phyloP scores from a whole-genome alignment of 495 filamentous ascomycete species.

The Penicillium fimorum region DNA sequence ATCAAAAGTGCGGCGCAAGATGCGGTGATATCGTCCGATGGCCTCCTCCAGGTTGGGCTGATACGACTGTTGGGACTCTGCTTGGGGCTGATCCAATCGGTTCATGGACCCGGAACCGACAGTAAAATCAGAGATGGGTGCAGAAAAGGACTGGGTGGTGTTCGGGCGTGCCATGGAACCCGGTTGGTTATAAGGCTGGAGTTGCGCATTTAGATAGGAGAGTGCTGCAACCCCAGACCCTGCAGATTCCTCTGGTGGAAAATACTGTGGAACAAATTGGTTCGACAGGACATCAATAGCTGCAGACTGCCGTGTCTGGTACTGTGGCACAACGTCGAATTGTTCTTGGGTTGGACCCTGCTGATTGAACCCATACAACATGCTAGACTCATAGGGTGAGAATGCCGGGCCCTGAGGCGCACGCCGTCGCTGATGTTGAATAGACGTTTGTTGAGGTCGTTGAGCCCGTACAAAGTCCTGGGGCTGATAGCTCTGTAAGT shows the following conservation, averaged over 20 bases:
- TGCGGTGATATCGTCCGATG: slow-evolving; percentile 72
- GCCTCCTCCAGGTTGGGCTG: slow-evolving; percentile 54
- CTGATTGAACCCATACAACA: slow-evolving; percentile 80
- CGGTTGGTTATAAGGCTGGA: slow-evolving; percentile 56
- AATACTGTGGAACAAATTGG: slow-evolving; percentile 78
- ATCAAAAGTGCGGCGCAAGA: slow-evolving; percentile 71
- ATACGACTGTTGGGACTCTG: slow-evolving; percentile 32
- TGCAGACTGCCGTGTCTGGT: slow-evolving; percentile 73
- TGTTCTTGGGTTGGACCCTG: slow-evolving; percentile 61
- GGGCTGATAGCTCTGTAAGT: slow-evolving; percentile 46
- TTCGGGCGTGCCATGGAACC: slow-evolving; percentile 49
- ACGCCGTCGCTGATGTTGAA: slow-evolving; percentile 17
- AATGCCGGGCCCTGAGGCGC: slow-evolving; percentile 6
- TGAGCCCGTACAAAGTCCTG: slow-evolving; percentile 33
- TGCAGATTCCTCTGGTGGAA: slow-evolving; percentile 64
- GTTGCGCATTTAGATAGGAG: slow-evolving; percentile 53
- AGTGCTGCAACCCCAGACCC: slow-evolving; percentile 56
- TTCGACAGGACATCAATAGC: slow-evolving; percentile 74
- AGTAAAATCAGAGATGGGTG: slow-evolving; percentile 55
- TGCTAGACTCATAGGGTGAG: slow-evolving; percentile 56
- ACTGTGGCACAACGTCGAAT: slow-evolving; percentile 79
- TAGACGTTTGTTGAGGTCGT: slow-evolving; percentile 28
- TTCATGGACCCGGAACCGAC: slow-evolving; percentile 32
- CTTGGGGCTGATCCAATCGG: slow-evolving; percentile 35
- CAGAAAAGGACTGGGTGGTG: slow-evolving; percentile 51